Evolutionary conservation across 352 stramenopile genomes (phyloP).

Genomic region (Hyaloperonospora brassicae): DNA sequence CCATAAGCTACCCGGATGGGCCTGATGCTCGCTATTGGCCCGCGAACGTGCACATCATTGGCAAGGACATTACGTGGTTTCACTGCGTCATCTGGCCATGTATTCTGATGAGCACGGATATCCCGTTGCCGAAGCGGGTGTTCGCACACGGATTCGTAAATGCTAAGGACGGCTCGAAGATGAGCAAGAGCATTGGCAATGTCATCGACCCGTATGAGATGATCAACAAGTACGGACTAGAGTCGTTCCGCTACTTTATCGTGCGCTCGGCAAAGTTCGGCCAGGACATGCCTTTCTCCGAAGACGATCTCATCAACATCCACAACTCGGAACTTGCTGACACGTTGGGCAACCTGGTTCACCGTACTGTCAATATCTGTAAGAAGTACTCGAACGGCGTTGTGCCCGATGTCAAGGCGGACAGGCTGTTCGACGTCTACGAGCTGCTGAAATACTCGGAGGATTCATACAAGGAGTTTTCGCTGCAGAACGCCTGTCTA

Average conservation of each 20-base stretch:
- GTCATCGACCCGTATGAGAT: slow-evolving; percentile 95
- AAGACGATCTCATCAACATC: slow-evolving; percentile 92
- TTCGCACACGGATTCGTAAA: slow-evolving; percentile 98
- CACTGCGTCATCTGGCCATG: slow-evolving; percentile 99
- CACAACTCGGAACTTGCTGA: slow-evolving; percentile 95
- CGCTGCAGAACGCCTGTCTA: slow-evolving; percentile 86
- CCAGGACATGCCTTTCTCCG: slow-evolving; percentile 91
- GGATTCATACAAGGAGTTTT: slow-evolving; percentile 89
- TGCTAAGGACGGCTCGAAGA: slow-evolving; percentile 98
- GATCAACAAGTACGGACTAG: slow-evolving; percentile 88
- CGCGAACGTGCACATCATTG: slow-evolving; percentile 81
- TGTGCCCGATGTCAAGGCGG: slow-evolving; percentile 47
- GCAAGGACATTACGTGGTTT: slow-evolving; percentile 99
- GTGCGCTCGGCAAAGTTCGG: slow-evolving; percentile 90
- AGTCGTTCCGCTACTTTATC: slow-evolving; percentile 94
- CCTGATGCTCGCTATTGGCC: slow-evolving; percentile 74
- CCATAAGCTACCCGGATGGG: slow-evolving; percentile 89
- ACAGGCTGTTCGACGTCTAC: slow-evolving; percentile 84
- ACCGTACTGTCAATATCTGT: slow-evolving; percentile 94
- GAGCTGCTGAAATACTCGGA: slow-evolving; percentile 73
- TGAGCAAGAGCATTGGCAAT: slow-evolving; percentile 98
- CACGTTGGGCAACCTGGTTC: slow-evolving; percentile 93
- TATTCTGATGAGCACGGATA: slow-evolving; percentile 95
- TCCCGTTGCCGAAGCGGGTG: slow-evolving; percentile 90
- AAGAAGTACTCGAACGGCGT: slow-evolving; percentile 91